phyloP scores from a whole-genome alignment of 179 eudicot species.

The Amaranthus tricolor region DNA sequence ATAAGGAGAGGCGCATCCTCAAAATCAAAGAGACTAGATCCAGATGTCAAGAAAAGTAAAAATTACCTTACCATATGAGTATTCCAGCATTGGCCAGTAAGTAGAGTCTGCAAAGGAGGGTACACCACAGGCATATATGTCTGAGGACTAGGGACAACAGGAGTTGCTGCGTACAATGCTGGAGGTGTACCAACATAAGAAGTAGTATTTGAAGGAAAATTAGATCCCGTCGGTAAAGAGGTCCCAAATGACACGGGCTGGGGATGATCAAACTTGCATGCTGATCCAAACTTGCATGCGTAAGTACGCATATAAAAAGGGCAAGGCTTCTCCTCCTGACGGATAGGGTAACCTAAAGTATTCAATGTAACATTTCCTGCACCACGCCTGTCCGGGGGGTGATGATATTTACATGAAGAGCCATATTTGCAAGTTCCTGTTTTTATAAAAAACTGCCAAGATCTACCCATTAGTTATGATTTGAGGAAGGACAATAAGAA shows the following conservation, averaged over 20 bases:
- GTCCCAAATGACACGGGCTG: conserved; percentile 39
- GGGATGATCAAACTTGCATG: conserved; percentile 82
- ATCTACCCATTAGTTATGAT: conserved; percentile 15
- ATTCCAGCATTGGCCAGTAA: conserved; percentile 49
- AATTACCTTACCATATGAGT: conserved; percentile 44
- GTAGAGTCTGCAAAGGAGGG: conserved; percentile 43
- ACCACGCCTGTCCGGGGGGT: conserved; percentile 57
- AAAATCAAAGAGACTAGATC: background rate
- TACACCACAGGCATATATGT: conserved; percentile 44
- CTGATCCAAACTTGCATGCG: conserved; percentile 59
- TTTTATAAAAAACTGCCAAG: conserved; percentile 63
- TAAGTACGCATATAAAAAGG: conserved; percentile 59
- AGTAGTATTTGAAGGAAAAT: conserved; percentile 34
- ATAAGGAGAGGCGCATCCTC: background rate
- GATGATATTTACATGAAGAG: conserved; percentile 62
- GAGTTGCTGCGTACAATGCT: conserved; percentile 37
- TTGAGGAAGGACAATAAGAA: background rate
- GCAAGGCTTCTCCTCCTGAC: conserved; percentile 69
- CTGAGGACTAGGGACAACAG: conserved; percentile 35
- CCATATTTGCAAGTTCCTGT: conserved; percentile 80
- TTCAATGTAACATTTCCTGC: conserved; percentile 44
- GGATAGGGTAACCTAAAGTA: conserved; percentile 58
- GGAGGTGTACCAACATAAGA: conserved; percentile 38
- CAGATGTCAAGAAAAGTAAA: background rate
- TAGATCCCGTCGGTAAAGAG: conserved; percentile 32